A percentile compares a stretch with the other conserved stretches of the same genome.
phyloP scores from a whole-genome alignment of 2,329 filamentous ascomycete species.

The Exophiala sp. region DNA sequence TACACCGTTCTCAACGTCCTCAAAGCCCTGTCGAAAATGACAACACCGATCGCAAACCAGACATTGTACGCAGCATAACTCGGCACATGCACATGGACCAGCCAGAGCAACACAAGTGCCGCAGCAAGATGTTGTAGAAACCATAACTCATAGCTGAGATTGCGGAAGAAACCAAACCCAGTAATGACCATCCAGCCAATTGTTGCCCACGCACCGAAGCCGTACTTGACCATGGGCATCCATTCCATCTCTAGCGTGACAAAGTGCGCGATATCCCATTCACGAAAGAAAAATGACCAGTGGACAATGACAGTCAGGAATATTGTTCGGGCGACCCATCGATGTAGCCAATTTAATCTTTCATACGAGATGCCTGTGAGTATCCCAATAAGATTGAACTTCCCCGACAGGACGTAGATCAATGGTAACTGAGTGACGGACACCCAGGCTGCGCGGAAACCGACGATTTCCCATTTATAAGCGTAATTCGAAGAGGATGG shows the following conservation, averaged over 20 bases:
- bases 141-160: slow-evolving; percentile 53
- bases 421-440: slow-evolving; percentile 54
- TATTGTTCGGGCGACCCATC: slow-evolving; percentile 50
- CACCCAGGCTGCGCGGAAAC: slow-evolving; percentile 54
- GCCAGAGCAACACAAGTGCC: slow-evolving; percentile 47
- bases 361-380: slow-evolving; percentile 50
- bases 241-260: slow-evolving; percentile 47
- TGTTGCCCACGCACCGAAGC: slow-evolving; percentile 52
- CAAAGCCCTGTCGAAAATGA: slow-evolving; percentile 21
- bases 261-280: slow-evolving; percentile 52
- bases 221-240: slow-evolving; percentile 49
- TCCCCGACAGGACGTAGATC: slow-evolving; percentile 55
- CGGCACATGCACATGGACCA: slow-evolving; percentile 33
- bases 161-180: slow-evolving; percentile 48
- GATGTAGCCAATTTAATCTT: slow-evolving; percentile 52
- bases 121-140: slow-evolving; percentile 53
- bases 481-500: slow-evolving; percentile 23
- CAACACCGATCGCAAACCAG: slow-evolving; percentile 23
- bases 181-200: slow-evolving; percentile 52
- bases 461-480: slow-evolving; percentile 53
- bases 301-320: slow-evolving; percentile 55
- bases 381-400: slow-evolving; percentile 52
- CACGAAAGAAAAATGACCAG: slow-evolving; percentile 53
- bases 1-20: slow-evolving; percentile 14
- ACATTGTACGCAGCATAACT: slow-evolving; percentile 25